These are phyloP conservation scores for Tetrahymena thermophila DNA, from an alignment of 73 alveolate genomes.

Conservation along the genomic window DNA sequence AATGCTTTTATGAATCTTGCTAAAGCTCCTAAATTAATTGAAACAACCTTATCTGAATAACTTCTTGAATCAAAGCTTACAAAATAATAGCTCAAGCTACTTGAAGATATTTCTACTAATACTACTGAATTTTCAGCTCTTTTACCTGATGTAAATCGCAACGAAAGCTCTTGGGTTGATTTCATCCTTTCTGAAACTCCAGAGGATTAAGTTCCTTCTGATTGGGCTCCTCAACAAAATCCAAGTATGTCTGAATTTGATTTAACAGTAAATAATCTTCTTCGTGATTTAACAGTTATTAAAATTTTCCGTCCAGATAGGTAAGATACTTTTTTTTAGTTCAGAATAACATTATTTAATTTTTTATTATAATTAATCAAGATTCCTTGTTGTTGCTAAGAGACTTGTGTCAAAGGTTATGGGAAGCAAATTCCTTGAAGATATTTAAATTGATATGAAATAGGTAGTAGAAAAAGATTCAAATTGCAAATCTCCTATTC, in stretches of 20 bases:
- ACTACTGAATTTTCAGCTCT: slow-evolving; percentile 54
- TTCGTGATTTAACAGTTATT: slow-evolving; percentile 56
- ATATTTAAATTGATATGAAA: slow-evolving; percentile 72
- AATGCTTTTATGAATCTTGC: slow-evolving; percentile 65
- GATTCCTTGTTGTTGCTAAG: slow-evolving; percentile 72
- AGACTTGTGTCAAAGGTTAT: slow-evolving; percentile 63
- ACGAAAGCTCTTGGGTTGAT: slow-evolving; percentile 70
- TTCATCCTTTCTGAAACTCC: slow-evolving; percentile 77
- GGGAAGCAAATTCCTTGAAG: slow-evolving; percentile 70
- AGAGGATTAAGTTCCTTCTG: slow-evolving; percentile 82
- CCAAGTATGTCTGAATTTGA: slow-evolving; percentile 36
- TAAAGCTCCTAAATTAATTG: slow-evolving; percentile 57
- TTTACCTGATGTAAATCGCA: slow-evolving; percentile 53
- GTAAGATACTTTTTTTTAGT: background rate
- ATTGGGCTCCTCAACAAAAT: slow-evolving; percentile 26
- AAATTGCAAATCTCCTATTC: slow-evolving; percentile 70
- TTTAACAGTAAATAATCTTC: slow-evolving; percentile 28
- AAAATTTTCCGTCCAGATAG: slow-evolving; percentile 62
- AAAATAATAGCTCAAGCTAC: slow-evolving; percentile 61
- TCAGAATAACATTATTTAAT: too few relatives aligned
- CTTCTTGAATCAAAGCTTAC: slow-evolving; percentile 68
- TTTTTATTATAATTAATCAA: slow-evolving; percentile 41
- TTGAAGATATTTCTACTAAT: slow-evolving; percentile 62
- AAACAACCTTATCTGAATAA: slow-evolving; percentile 35
- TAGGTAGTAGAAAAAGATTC: slow-evolving; percentile 82